Percentiles rank a stretch among this genome's conserved stretches.
Evolutionary conservation across 306 rosid species (phyloP).

Genomic region (Heteromeles arbutifolia): DNA sequence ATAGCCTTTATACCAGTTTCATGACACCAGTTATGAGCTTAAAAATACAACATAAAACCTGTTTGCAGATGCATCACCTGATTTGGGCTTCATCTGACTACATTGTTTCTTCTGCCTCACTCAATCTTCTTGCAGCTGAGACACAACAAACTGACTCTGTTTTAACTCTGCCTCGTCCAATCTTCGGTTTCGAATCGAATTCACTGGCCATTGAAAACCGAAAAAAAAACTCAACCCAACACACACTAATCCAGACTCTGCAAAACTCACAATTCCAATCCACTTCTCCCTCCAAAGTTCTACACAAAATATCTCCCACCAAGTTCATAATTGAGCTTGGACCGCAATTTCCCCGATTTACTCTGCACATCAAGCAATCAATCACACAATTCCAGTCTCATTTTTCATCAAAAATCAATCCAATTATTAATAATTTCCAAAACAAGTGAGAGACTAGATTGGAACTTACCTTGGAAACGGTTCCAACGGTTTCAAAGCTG

Average conservation of each 20-base stretch:
- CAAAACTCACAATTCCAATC: not conserved
- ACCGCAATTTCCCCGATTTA: slow-evolving; percentile 27
- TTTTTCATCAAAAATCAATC: not conserved
- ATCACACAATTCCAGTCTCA: not conserved
- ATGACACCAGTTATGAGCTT: not conserved
- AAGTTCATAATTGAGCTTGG: slow-evolving; percentile 18
- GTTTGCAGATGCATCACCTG: slow-evolving; percentile 6
- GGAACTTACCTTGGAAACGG: slow-evolving; percentile 33
- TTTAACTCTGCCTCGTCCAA: slow-evolving; percentile 8
- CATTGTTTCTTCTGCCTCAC: not conserved
- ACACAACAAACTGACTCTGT: not conserved
- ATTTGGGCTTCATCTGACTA: not conserved
- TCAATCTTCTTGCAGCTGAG: not conserved
- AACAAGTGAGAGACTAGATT: not conserved
- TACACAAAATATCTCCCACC: slow-evolving; percentile 43
- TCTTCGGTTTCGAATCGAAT: slow-evolving; percentile 12
- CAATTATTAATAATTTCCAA: not conserved
- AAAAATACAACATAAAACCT: slow-evolving; percentile 2
- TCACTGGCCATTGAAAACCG: not conserved
- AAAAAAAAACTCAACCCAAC: not conserved
- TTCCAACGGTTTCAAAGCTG: not conserved
- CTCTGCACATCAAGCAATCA: slow-evolving; percentile 25
- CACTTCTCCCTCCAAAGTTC: slow-evolving; percentile 6
- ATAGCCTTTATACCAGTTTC: not conserved
- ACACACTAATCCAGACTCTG: not conserved